A percentile compares a stretch with the other conserved stretches of the same genome.
Conservation (phyloP, 2,329 filamentous ascomycete genomes). For the Colletotrichum navitas region DNA sequence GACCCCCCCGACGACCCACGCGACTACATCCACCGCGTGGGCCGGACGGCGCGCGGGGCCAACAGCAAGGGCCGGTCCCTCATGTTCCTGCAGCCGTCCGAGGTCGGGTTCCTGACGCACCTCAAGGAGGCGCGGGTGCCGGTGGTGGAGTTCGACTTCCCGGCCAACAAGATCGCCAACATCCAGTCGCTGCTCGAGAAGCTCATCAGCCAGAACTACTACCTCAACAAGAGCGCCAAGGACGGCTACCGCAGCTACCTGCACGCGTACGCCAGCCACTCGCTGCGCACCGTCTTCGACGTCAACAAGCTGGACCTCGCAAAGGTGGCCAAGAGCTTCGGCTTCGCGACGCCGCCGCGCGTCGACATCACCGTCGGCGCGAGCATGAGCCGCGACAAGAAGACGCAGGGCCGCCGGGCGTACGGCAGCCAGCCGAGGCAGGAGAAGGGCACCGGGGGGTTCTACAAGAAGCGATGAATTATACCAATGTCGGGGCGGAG, state of each 20-base stretch:
- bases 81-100: conserved; percentile 92
- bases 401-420: conserved; percentile 72
- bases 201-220: conserved; percentile 95
- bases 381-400: conserved; percentile 81
- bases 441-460: conserved; percentile 41
- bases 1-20: conserved; percentile 92
- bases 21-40: conserved; percentile 96
- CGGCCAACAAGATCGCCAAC: conserved; percentile 90
- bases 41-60: conserved; percentile 89
- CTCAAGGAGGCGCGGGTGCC: conserved; percentile 93
- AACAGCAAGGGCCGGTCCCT: conserved; percentile 88
- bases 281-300: conserved; percentile 73
- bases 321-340: conserved; percentile 87
- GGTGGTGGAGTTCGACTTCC: conserved; percentile 96
- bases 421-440: conserved; percentile 86
- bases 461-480: conserved; percentile 52
- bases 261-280: conserved; percentile 89
- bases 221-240: conserved; percentile 88
- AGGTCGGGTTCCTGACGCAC: conserved; percentile 92
- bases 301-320: conserved; percentile 86
- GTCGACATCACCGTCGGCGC: conserved; percentile 88
- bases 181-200: conserved; percentile 93
- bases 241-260: conserved; percentile 90
- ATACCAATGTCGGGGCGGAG: neutral
- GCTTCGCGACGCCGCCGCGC: conserved; percentile 81